Evolutionary conservation across 2,329 filamentous ascomycete species (phyloP).

Genomic region (Aspergillus floridensis): DNA sequence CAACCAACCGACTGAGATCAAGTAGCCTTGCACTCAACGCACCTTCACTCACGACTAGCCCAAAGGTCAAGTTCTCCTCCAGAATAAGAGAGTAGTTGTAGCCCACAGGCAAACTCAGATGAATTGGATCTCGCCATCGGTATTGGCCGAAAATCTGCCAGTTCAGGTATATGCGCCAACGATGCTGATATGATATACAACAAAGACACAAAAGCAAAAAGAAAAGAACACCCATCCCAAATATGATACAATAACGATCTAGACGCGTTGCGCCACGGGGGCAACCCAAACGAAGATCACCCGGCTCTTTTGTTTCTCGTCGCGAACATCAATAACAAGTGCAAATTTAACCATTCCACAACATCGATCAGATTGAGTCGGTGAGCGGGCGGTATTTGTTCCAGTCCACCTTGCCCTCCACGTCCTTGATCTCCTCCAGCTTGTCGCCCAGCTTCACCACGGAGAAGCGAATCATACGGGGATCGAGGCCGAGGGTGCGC

Average conservation of each 20-base stretch:
- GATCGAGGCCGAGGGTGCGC: conserved; percentile 76
- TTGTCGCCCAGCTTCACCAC: conserved; percentile 80
- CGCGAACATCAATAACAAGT: conserved; percentile 7
- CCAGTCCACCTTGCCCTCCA: conserved; percentile 57
- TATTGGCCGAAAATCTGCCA: conserved; percentile 3
- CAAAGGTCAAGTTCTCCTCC: neutral
- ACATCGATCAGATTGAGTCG: conserved; percentile 23
- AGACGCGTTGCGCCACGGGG: conserved; percentile 1
- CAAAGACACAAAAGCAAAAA: conserved; percentile 12
- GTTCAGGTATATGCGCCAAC: conserved; percentile 29
- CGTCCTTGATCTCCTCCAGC: conserved; percentile 60
- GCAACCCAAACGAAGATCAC: neutral
- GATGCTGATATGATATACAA: conserved; percentile 29
- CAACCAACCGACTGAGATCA: neutral
- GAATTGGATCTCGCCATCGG: neutral
- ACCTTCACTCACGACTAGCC: neutral
- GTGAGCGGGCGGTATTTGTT: conserved; percentile 34
- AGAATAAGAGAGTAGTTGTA: neutral
- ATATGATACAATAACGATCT: conserved; percentile 29
- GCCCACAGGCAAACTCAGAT: neutral
- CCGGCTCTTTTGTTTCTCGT: neutral
- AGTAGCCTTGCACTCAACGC: neutral
- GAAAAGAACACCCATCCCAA: conserved; percentile 15
- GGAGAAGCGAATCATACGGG: conserved; percentile 81
- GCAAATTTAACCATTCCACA: neutral